Evolutionary conservation across 2,329 filamentous ascomycete genomes (phyloP).

Genomic region (Stagonosporopsis rhizophila): DNA sequence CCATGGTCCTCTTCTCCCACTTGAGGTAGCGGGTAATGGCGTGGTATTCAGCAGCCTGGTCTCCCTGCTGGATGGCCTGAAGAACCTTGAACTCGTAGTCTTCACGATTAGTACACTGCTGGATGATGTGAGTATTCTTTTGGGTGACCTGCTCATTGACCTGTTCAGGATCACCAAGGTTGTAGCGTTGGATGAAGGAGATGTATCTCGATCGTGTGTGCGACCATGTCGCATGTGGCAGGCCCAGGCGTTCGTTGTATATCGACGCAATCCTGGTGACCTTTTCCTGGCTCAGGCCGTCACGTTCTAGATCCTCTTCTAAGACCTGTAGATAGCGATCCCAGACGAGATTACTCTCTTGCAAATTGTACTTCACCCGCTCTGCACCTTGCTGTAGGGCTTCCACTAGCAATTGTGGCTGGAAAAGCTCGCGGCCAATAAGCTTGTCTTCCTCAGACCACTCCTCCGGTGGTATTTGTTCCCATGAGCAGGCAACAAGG

Average conservation of each 20-base stretch:
- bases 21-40: conserved; percentile 74
- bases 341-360: conserved; percentile 81
- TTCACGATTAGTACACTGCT: conserved; percentile 69
- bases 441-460: conserved; percentile 72
- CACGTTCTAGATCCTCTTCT: conserved; percentile 69
- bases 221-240: conserved; percentile 78
- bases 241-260: conserved; percentile 72
- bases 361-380: conserved; percentile 74
- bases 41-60: conserved; percentile 63
- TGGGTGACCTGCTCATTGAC: conserved; percentile 74
- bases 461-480: conserved; percentile 53
- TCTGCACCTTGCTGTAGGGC: conserved; percentile 76
- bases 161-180: conserved; percentile 73
- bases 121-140: conserved; percentile 68
- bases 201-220: conserved; percentile 78
- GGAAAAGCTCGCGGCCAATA: conserved; percentile 75
- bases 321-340: conserved; percentile 78
- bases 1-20: conserved; percentile 76
- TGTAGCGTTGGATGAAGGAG: conserved; percentile 75
- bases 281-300: conserved; percentile 59
- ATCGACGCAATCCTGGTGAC: conserved; percentile 71
- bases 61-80: conserved; percentile 63
- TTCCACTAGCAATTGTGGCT: conserved; percentile 69
- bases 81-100: conserved; percentile 71
- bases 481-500: conserved; percentile 70